Conservation (phyloP, 352 stramenopile genomes). For the Phytophthora brassicae region DNA sequence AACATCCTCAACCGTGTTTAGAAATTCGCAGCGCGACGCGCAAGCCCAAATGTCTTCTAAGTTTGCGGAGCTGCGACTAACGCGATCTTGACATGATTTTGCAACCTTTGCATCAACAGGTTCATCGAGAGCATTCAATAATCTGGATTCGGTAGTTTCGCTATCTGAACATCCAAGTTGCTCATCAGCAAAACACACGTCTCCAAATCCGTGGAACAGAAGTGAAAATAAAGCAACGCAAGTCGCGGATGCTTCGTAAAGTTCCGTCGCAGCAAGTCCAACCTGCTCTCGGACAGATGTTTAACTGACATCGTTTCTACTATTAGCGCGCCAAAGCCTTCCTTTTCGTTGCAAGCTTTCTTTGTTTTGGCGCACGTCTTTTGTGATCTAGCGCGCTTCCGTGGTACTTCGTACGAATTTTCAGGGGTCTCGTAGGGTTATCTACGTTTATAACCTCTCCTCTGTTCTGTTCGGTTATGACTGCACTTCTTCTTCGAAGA, state of each 20-base stretch:
- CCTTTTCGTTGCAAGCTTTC: no score
- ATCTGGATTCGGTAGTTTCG: neutral
- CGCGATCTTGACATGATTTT: neutral
- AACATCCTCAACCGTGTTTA: constrained; percentile 3
- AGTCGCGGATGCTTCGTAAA: constrained; percentile 1
- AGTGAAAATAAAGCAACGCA: constrained; percentile 11
- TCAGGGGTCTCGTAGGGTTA: neutral
- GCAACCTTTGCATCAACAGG: neutral
- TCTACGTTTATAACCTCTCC: neutral
- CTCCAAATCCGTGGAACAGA: neutral
- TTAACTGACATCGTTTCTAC: no score
- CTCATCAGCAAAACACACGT: neutral
- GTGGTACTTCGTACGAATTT: neutral
- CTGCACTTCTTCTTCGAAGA: neutral
- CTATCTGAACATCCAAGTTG: neutral
- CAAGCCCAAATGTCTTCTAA: constrained; percentile 3
- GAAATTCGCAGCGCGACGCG: constrained; percentile 6
- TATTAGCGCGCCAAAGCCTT: no score
- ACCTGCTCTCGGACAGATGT: neutral
- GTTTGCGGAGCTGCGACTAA: neutral
- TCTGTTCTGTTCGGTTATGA: neutral
- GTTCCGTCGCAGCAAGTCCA: neutral
- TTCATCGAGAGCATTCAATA: neutral
- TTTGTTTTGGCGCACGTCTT: neutral
- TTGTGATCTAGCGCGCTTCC: neutral